These are phyloP conservation scores for Aspergillus olivimuriae DNA, from an alignment of 495 filamentous ascomycete species.

Conservation along the genomic window DNA sequence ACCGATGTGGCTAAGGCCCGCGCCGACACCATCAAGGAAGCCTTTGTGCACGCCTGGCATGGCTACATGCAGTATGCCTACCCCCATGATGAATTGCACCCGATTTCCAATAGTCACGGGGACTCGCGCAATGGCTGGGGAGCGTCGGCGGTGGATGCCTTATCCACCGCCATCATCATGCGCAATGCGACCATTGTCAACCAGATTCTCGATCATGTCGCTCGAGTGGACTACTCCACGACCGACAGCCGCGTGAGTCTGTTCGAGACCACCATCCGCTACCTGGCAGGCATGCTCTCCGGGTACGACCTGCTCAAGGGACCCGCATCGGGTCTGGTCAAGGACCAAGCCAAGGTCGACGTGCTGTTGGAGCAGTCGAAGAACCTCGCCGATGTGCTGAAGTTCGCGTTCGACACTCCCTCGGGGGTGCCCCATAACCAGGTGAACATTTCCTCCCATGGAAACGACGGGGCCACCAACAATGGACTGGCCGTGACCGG, in stretches of 20 bases:
- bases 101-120: constrained; percentile 54
- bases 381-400: constrained; percentile 64
- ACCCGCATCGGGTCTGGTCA: constrained; percentile 50
- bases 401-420: constrained; percentile 70
- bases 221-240: constrained; percentile 59
- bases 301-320: constrained; percentile 77
- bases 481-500: constrained; percentile 70
- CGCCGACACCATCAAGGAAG: constrained; percentile 63
- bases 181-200: constrained; percentile 57
- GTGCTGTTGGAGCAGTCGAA: constrained; percentile 59
- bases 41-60: constrained; percentile 73
- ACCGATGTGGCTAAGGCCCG: constrained; percentile 24
- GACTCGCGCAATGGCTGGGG: constrained; percentile 86
- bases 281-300: constrained; percentile 72
- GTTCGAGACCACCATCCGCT: constrained; percentile 89
- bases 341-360: constrained; percentile 42
- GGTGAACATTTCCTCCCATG: constrained; percentile 49
- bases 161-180: constrained; percentile 80
- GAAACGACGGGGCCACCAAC: constrained; percentile 41
- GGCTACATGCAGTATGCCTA: constrained; percentile 78
- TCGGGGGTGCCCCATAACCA: constrained; percentile 73
- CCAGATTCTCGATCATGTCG: constrained; percentile 63
- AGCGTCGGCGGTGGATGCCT: constrained; percentile 74
- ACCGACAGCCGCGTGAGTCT: constrained; percentile 57
- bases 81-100: constrained; percentile 69